A percentile compares a stretch with the other conserved stretches of the same genome.
These are phyloP conservation scores for Hanseniaspora vineae DNA, from an alignment of 805 yeast genomes.

Conservation along the genomic window DNA sequence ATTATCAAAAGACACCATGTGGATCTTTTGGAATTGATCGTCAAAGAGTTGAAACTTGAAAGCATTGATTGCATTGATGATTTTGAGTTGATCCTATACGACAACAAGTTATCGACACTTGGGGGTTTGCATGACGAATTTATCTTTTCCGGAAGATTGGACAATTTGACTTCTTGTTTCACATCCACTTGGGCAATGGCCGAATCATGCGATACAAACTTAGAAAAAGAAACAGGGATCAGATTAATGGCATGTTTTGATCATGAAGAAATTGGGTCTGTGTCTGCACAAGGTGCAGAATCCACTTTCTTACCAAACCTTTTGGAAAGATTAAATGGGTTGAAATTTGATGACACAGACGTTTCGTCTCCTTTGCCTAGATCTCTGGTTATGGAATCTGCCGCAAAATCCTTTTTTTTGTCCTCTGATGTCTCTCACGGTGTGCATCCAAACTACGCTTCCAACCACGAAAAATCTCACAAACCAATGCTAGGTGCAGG, in stretches of 20 bases:
- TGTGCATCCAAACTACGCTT: conserved; percentile 81
- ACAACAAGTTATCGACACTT: conserved; percentile 66
- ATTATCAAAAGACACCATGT: conserved; percentile 67
- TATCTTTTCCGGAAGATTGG: conserved; percentile 82
- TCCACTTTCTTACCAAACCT: conserved; percentile 80
- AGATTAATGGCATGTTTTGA: conserved; percentile 77
- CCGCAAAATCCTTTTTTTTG: conserved; percentile 71
- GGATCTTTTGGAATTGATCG: conserved; percentile 55
- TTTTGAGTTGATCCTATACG: conserved; percentile 77
- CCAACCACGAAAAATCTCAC: conserved; percentile 64
- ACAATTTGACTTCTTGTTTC: conserved; percentile 80
- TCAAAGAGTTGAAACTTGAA: conserved; percentile 43
- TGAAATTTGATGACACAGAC: conserved; percentile 28
- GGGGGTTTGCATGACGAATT: conserved; percentile 91
- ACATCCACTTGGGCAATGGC: conserved; percentile 64
- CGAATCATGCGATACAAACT: conserved; percentile 31
- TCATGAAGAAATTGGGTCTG: conserved; percentile 92
- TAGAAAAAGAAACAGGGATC: conserved; percentile 42
- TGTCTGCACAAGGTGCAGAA: conserved; percentile 93
- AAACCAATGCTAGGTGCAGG: conserved; percentile 77
- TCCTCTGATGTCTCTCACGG: conserved; percentile 98
- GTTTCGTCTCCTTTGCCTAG: conserved; percentile 16
- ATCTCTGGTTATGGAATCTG: conserved; percentile 37
- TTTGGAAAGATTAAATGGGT: conserved; percentile 48
- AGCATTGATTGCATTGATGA: conserved; percentile 57